These are phyloP conservation scores for Alnus rubra DNA, from an alignment of 306 rosid species.

Conservation along the genomic window DNA sequence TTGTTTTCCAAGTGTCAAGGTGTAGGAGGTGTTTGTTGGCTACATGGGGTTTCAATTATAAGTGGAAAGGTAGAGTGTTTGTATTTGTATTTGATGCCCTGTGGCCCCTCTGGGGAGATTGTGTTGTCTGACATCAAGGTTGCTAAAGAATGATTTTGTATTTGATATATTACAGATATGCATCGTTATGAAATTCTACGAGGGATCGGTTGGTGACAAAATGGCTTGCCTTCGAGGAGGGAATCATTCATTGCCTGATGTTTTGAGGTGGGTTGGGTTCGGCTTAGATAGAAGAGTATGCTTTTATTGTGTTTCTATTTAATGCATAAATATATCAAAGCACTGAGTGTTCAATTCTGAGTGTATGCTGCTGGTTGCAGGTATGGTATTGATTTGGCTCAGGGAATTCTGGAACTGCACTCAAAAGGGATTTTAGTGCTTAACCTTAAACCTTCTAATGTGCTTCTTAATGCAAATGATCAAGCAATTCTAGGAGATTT, in stretches of 20 bases:
- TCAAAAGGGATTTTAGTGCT: slow-evolving; percentile 67
- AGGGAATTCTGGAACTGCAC: slow-evolving; percentile 70
- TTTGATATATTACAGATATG: slow-evolving; percentile 55
- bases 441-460: slow-evolving; percentile 77
- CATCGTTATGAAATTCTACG: slow-evolving; percentile 77
- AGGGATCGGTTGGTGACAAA: slow-evolving; percentile 88
- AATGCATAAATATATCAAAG: neutral
- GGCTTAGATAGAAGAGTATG: slow-evolving; percentile 18
- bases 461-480: slow-evolving; percentile 65
- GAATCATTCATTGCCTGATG: slow-evolving; percentile 62
- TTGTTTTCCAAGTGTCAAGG: slow-evolving; percentile 63
- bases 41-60: slow-evolving; percentile 70
- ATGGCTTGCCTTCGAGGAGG: slow-evolving; percentile 77
- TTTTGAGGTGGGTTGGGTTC: slow-evolving; percentile 60
- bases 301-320: slow-evolving; percentile 7
- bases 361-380: slow-evolving; percentile 49
- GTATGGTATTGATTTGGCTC: slow-evolving; percentile 76
- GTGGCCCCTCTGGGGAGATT: slow-evolving; percentile 17
- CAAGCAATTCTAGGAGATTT: slow-evolving; percentile 82
- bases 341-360: slow-evolving; percentile 14
- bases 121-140: slow-evolving; percentile 14
- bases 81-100: slow-evolving; percentile 17
- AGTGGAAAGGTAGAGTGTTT: slow-evolving; percentile 61
- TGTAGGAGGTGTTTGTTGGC: slow-evolving; percentile 48
- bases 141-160: slow-evolving; percentile 18